Evolutionary conservation across 169 alveolate genomes (phyloP), one percentile per base, ranked within the genome.

Genomic region (Toxoplasma gondii): DNA sequence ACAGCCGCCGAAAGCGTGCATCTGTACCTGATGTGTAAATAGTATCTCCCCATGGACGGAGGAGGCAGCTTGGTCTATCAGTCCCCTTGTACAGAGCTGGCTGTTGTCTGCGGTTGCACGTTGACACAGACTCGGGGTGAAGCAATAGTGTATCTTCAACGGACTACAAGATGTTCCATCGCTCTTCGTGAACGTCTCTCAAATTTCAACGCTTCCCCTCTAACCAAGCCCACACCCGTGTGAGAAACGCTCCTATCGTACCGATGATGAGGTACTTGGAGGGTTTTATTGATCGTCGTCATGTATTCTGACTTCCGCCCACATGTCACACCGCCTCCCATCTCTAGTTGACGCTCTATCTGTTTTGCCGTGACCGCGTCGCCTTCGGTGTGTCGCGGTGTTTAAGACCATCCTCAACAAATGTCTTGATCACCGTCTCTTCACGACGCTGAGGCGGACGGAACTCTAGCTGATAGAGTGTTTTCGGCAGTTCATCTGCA

Each of bases 251-350:
- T 64, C n/a, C 74, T 64, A 16, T 64, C 74, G 74, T 64, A 64
- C 74, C n/a, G 24, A 27, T 64, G 34, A 31, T 1, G 74, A 64
- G 74, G n/a, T 27, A 64, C 74, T 22, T 64, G 31, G 1, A 22
- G 7, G 34, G 74, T 31, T 22, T 16, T 22, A 64, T 64, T 4
- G n/a, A 64, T 22, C 22, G 86, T 78, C 12, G 2, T 38, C 86
- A 78, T 78, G 86, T 78, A 78, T 38, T 78, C 86, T 36, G 86
- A 19, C n/a, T 78, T 78, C 86, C 86, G n/a, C 39, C 1, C n/a
- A 1, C 29, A 1, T 4, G 74, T 22, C n/a, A 19, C 74, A 27
- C 31, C 22, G 24, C n/a, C 74, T 19, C n/a, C 74, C 74, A 4
- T 19, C 9, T 16, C 74, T 1, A 12, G 7, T 64, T 4, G 74